Evolutionary conservation across 495 filamentous ascomycete species (phyloP), one percentile per base, ranked within the genome.

Genomic region (Hypoxylon crocopeplum): DNA sequence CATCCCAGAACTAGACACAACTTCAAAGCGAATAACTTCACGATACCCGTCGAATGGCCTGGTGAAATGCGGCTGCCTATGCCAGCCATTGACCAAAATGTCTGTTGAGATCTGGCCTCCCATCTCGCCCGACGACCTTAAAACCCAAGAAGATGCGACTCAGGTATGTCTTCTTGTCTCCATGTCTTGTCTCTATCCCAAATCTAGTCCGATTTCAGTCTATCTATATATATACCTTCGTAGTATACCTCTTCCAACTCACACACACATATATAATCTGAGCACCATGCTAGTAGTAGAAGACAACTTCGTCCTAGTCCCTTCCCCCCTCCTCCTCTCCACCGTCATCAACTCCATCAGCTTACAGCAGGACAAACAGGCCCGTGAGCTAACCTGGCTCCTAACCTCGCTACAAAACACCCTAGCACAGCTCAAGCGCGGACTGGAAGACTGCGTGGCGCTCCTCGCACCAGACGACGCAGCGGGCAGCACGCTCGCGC

Each of bases 311-410:
- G 67, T 75, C 64, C 69, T 74, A 32, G 68, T 73, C 48, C 61
- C 65, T 53, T 33, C 44, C n/a, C 44, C 25, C 22, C 38, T 46
- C 32, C 32, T 20, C 17, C 33, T 13, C 27, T 13, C 10, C 24
- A 25, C 32, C 15, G 34, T 24, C 16, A 36, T 27, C 12, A 15
- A 27, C 25, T 22, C 19, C 16, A 13, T 34, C 47, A 29, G 54
- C 65, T 61, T 51, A 65, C 56, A 48, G 22, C 19, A 42, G 16
- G n/a, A 2, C 25, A n/a, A n/a, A n/a, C 64, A 70, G 68, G 64
- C 48, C 21, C 82, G 84, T 40, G 94, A 98, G 75, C 80, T 97
- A 21, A 77, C 86, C 71, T 98, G 94, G 95, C 88, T 98, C 5
- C 80, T 97, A 46, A 73, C 81, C 32, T 84, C 88, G 20, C 82